phyloP scores from a whole-genome alignment of 2,329 filamentous ascomycete genomes.

The Aspergillus sp. region DNA sequence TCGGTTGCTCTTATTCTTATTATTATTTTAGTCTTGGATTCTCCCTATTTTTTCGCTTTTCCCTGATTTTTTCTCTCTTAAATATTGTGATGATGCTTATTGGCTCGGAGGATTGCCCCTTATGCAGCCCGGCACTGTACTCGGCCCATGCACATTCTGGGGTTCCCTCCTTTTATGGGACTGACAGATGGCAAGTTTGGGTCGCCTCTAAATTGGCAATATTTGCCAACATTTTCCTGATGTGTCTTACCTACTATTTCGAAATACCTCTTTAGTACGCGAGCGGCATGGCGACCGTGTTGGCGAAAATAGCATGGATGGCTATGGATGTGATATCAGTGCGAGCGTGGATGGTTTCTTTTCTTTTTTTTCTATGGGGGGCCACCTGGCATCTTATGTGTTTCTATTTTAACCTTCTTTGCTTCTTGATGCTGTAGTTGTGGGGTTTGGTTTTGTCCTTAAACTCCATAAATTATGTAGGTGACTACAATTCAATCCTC shows the following conservation, averaged over 20 bases:
- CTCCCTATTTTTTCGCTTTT: neutral
- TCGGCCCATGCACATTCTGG: neutral
- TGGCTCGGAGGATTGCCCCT: neutral
- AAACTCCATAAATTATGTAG: neutral
- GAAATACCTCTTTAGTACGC: neutral
- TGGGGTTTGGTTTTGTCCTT: neutral
- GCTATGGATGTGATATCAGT: slow-evolving; percentile 5
- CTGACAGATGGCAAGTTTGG: neutral
- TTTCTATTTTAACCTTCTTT: neutral
- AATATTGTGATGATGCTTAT: slow-evolving; percentile 9
- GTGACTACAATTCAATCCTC: neutral
- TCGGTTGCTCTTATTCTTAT: slow-evolving; percentile 6
- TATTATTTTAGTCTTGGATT: slow-evolving; percentile 2
- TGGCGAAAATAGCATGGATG: slow-evolving; percentile 5
- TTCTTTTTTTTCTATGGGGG: neutral
- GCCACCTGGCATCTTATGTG: slow-evolving; percentile 1
- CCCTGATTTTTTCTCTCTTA: neutral
- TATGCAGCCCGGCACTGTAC: neutral
- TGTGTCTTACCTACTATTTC: neutral
- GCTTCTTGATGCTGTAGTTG: neutral
- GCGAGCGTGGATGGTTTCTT: slow-evolving; percentile 4
- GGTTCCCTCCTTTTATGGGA: neutral
- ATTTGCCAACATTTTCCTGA: neutral
- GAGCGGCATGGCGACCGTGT: neutral
- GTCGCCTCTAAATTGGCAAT: neutral